Conservation (phyloP, 2,329 filamentous ascomycete species). For the Talaromyces sp. region DNA sequence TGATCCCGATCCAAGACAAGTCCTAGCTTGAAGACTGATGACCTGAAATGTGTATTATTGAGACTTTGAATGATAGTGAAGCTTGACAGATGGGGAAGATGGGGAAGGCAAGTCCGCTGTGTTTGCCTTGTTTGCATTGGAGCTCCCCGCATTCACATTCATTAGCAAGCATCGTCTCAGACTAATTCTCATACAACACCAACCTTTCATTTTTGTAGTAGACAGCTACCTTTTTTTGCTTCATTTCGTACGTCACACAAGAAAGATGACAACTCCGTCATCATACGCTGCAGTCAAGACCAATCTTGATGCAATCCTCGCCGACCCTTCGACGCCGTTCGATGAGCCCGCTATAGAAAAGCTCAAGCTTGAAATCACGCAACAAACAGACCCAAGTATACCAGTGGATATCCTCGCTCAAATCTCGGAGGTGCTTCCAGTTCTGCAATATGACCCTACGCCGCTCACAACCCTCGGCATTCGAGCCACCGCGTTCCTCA, state of each 20-base stretch:
- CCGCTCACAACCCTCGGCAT: conserved; percentile 53
- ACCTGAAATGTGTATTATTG: not conserved
- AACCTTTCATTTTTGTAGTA: not conserved
- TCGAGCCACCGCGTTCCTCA: conserved; percentile 49
- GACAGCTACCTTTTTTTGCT: not conserved
- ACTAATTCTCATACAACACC: not conserved
- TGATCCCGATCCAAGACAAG: conserved; percentile 26
- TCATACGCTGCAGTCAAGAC: conserved; percentile 35
- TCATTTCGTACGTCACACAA: not conserved
- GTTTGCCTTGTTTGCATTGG: conserved; percentile 33
- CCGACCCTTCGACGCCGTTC: conserved; percentile 45
- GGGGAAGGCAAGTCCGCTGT: not conserved
- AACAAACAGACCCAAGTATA: conserved; percentile 34
- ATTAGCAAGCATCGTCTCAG: conserved; percentile 1
- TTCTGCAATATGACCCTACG: conserved; percentile 57
- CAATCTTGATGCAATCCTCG: conserved; percentile 46
- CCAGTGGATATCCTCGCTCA: conserved; percentile 42
- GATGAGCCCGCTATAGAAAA: conserved; percentile 51
- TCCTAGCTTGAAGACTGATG: not conserved
- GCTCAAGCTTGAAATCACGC: conserved; percentile 45
- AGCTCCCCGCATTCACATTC: conserved; percentile 19
- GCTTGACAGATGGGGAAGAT: not conserved
- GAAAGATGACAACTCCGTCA: conserved; percentile 31
- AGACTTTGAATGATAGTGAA: not conserved
- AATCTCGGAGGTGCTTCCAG: conserved; percentile 51